Percentiles rank a stretch among this genome's conserved stretches.
Conservation (phyloP, 768 basidiomycete species). For the Lepiota brunneoincarnata region DNA sequence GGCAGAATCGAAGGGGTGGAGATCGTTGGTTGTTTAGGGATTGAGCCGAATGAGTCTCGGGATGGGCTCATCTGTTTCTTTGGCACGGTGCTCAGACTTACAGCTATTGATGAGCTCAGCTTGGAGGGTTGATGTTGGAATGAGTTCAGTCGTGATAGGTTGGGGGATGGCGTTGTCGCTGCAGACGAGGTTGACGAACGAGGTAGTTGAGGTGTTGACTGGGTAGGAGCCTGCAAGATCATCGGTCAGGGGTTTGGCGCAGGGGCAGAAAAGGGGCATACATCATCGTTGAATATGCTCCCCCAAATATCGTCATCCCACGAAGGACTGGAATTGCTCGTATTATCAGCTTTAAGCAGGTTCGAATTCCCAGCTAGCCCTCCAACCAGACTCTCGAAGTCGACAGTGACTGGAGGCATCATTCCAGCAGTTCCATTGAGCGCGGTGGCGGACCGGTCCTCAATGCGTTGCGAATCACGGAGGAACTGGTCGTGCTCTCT, state of each 20-base stretch:
- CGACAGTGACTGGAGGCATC: conserved; percentile 44
- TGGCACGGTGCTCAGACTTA: conserved; percentile 18
- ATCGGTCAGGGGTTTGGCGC: not conserved
- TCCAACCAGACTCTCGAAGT: conserved; percentile 88
- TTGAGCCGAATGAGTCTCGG: not conserved
- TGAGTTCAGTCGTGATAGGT: conserved; percentile 15
- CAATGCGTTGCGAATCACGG: conserved; percentile 87
- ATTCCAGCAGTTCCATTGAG: conserved; percentile 36
- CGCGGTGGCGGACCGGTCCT: conserved; percentile 64
- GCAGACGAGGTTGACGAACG: conserved; percentile 18
- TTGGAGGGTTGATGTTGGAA: conserved; percentile 38
- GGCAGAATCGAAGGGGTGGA: not conserved
- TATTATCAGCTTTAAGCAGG: conserved; percentile 43
- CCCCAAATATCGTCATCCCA: conserved; percentile 91
- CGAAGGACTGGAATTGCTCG: conserved; percentile 32
- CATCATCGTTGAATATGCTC: conserved; percentile 56
- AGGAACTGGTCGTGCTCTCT: conserved; percentile 91
- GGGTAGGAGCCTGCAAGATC: not conserved
- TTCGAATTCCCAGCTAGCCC: conserved; percentile 27
- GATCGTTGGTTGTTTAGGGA: conserved; percentile 4
- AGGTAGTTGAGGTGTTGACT: conserved; percentile 8
- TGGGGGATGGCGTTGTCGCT: conserved; percentile 10
- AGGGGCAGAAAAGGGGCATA: not conserved
- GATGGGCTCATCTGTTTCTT: not conserved
- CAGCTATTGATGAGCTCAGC: conserved; percentile 34